These are phyloP conservation scores for Corylus heterophylla DNA, from an alignment of 306 rosid genomes.

Conservation along the genomic window DNA sequence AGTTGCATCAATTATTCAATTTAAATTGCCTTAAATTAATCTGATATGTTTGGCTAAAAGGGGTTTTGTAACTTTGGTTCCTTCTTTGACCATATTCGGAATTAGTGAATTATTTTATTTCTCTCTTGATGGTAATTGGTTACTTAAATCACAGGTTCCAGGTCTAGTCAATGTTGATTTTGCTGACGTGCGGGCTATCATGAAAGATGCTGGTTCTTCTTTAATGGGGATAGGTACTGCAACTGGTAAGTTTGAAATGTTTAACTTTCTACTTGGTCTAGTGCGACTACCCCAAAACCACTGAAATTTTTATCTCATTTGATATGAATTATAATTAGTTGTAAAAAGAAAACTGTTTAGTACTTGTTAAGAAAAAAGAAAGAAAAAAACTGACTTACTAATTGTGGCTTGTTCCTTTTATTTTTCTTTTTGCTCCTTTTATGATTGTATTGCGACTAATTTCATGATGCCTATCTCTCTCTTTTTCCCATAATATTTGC, in stretches of 20 bases:
- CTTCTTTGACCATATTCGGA: neutral
- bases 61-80: neutral
- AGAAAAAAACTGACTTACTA: neutral
- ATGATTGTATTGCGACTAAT: neutral
- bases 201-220: slow-evolving; percentile 94
- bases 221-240: slow-evolving; percentile 96
- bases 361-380: neutral
- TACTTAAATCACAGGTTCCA: slow-evolving; percentile 62
- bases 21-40: neutral
- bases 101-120: neutral
- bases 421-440: neutral
- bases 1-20: neutral
- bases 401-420: neutral
- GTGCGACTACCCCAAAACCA: neutral
- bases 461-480: neutral
- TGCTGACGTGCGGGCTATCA: slow-evolving; percentile 94
- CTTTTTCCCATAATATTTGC: neutral
- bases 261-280: neutral
- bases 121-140: too few species aligned
- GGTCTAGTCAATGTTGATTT: slow-evolving; percentile 93
- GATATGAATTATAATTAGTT: neutral
- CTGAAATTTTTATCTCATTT: neutral
- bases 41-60: too few species aligned
- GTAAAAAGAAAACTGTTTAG: neutral
- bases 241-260: slow-evolving; percentile 50